Percentiles rank a stretch among this genome's conserved stretches.
Conservation (phyloP, 2,329 filamentous ascomycete genomes). For the Teratosphaeria zuluensis region DNA sequence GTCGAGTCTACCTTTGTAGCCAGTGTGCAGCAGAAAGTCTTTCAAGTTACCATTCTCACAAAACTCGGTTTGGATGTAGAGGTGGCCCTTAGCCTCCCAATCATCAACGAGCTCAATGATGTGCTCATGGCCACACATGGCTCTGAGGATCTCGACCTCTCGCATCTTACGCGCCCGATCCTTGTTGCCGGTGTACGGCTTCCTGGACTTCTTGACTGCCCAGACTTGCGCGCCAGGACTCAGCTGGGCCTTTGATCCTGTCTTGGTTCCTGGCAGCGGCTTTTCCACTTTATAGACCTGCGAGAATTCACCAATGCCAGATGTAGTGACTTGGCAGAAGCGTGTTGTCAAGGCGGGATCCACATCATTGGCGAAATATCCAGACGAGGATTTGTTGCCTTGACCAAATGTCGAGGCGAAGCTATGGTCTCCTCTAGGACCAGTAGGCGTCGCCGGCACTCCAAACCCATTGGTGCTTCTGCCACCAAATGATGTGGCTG, state of each 20-base stretch:
- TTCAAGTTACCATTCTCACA: constrained; percentile 91
- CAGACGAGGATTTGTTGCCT: constrained; percentile 42
- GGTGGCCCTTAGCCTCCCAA: constrained; percentile 76
- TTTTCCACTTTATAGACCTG: constrained; percentile 73
- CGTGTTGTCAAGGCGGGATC: constrained; percentile 64
- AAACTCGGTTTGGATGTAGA: constrained; percentile 97
- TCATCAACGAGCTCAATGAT: constrained; percentile 73
- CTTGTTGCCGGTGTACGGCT: constrained; percentile 64
- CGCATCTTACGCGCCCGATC: constrained; percentile 77
- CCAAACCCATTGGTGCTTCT: constrained; percentile 35
- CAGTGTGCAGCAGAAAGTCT: constrained; percentile 72
- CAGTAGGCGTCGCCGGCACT: constrained; percentile 76
- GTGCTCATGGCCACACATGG: constrained; percentile 72
- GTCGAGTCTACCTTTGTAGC: constrained; percentile 76
- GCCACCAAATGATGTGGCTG: constrained; percentile 26
- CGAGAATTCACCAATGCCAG: constrained; percentile 88
- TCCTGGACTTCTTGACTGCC: constrained; percentile 87
- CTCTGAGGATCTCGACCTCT: constrained; percentile 70
- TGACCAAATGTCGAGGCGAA: constrained; percentile 48
- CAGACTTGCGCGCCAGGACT: constrained; percentile 45
- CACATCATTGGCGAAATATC: constrained; percentile 59
- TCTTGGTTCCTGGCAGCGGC: constrained; percentile 22
- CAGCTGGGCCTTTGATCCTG: constrained; percentile 3
- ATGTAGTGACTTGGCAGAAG: constrained; percentile 70
- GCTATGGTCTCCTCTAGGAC: constrained; percentile 43